These are phyloP conservation scores for Trichosanthes cucumerina DNA, from an alignment of 306 rosid genomes.

Conservation along the genomic window DNA sequence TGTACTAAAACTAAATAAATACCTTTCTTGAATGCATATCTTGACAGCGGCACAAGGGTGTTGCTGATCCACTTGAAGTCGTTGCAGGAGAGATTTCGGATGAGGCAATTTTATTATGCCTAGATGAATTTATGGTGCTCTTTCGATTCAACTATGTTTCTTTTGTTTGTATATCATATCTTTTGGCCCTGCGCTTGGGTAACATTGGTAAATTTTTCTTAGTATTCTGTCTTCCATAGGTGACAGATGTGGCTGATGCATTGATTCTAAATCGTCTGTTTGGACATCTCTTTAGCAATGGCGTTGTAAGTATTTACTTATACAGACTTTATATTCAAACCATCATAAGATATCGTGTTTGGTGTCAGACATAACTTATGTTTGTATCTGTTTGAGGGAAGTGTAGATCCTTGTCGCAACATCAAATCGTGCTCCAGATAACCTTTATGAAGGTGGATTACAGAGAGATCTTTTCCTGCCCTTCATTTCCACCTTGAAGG, in stretches of 20 bases:
- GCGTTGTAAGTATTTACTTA: conserved; percentile 48
- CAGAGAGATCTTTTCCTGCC: conserved; percentile 95
- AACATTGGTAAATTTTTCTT: conserved; percentile 15
- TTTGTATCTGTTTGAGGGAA: conserved; percentile 28
- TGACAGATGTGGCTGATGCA: conserved; percentile 97
- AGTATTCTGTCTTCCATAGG: conserved; percentile 32
- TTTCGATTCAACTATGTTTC: background rate
- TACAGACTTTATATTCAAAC: background rate
- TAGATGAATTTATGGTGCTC: conserved; percentile 92
- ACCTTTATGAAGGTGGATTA: conserved; percentile 86
- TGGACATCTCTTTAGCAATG: conserved; percentile 64
- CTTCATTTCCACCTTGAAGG: conserved; percentile 81
- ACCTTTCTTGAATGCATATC: conserved; percentile 19
- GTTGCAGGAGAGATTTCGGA: conserved; percentile 89
- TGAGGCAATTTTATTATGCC: conserved; percentile 77
- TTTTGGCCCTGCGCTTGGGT: conserved; percentile 10
- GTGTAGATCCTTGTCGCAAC: conserved; percentile 82
- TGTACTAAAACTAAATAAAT: background rate
- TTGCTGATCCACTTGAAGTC: conserved; percentile 88
- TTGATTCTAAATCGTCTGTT: conserved; percentile 79
- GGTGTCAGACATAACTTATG: background rate
- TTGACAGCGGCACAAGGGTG: conserved; percentile 76
- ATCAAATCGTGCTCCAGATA: conserved; percentile 94
- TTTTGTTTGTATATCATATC: conserved; percentile 5
- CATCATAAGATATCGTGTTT: background rate